phyloP scores from a whole-genome alignment of 306 rosid species.

The Prunus padus region DNA sequence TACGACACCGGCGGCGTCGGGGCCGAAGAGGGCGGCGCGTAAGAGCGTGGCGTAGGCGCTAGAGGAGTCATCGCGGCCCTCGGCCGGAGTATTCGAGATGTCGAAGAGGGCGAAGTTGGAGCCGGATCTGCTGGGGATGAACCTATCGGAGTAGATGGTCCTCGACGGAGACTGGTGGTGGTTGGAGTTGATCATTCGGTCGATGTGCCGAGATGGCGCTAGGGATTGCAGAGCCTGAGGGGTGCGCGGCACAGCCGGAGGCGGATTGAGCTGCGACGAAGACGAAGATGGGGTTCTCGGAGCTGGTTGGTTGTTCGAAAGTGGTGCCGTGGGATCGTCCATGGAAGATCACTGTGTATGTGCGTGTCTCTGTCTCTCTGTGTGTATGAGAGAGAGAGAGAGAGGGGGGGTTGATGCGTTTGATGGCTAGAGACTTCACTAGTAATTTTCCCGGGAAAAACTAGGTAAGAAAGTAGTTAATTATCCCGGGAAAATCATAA shows the following conservation, averaged over 20 bases:
- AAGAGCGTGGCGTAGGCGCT: constrained; percentile 68
- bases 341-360: constrained; percentile 33
- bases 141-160: constrained; percentile 89
- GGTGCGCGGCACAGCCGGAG: constrained; percentile 38
- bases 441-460: constrained; percentile 35
- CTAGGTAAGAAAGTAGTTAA: constrained; percentile 22
- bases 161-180: constrained; percentile 75
- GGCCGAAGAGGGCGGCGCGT: constrained; percentile 76
- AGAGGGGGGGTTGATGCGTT: not conserved
- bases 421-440: not conserved
- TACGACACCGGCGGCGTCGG: constrained; percentile 50
- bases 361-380: not conserved
- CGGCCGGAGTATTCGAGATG: constrained; percentile 35
- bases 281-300: constrained; percentile 22
- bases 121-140: constrained; percentile 83
- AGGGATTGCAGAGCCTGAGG: constrained; percentile 39
- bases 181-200: constrained; percentile 70
- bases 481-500: constrained; percentile 49
- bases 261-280: constrained; percentile 38
- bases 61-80: constrained; percentile 64
- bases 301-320: constrained; percentile 29
- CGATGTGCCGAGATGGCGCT: constrained; percentile 60
- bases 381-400: not conserved
- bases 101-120: constrained; percentile 74
- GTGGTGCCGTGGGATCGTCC: constrained; percentile 45